Evolutionary conservation across 1,284 basidiomycete species (phyloP), one percentile per base, ranked within the genome.

Genomic region (Cryptococcus maquisensis): DNA sequence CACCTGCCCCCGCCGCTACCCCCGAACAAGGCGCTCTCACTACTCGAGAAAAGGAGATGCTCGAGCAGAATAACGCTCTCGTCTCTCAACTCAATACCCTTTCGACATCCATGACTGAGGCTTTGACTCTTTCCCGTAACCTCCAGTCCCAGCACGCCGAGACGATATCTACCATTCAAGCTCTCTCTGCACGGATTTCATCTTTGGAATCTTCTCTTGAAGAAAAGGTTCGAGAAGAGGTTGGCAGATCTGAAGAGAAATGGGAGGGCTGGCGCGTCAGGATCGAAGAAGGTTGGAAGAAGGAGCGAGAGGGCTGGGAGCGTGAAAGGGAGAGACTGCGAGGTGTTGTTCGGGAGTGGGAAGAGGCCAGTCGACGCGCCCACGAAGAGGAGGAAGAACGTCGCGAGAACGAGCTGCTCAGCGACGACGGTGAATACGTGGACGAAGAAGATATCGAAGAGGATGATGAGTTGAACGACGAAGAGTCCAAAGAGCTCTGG

Each of bases 311-410:
- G 62, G 86, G 87, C 48, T 92, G 92, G 90, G 81, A 81, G 6
- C 78, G 83, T 23, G 94, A 96, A 74, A 81, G 90, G 2, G 86
- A 88, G 59, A 80, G 88, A 32, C 79, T 96, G 7, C 79, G 81
- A 40, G 80, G 82, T 21, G 87, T 89, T 9, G 82, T 87, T 37
- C 83, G 87, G 38, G 89, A 93, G 59, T 94, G 89, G 87, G 93
- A 96, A 62, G 80, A 79, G 56, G 75, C 78, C 20, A 76, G 77
- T 56, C 60, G 77, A 21, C 65, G 77, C 23, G 76, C 78, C 23
- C 76, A 79, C 49, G 78, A 79, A 48, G 76, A 78, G 26, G 52
- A 41, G 24, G 52, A 49, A 12, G 44, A 40, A n/a, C 47, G 59
- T 37, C 48, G 43, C 21, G 40, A 49, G 47, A 56, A 52, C 28